Evolutionary conservation across 2,329 filamentous ascomycete genomes (phyloP).

Genomic region (Ophidiomyces ophidiicola): DNA sequence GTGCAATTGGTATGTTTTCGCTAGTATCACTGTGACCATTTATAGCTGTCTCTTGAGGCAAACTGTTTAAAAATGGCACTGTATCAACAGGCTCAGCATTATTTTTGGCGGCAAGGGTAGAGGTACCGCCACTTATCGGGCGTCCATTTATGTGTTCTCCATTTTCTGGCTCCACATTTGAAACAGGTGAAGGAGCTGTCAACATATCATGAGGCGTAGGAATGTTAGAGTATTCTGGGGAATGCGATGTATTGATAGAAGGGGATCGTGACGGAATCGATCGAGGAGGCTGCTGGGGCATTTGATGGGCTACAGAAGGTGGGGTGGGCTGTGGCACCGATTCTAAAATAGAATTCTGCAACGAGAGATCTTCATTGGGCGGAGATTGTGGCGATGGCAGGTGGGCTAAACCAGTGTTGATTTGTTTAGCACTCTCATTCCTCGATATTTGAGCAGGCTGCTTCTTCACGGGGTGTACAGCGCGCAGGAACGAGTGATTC

Average conservation of each 20-base stretch:
- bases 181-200: slow-evolving; percentile 4
- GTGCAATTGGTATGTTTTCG: neutral
- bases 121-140: too few species aligned
- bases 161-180: too few species aligned
- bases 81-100: too few species aligned
- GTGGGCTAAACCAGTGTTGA: neutral
- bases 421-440: neutral
- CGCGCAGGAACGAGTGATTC: neutral
- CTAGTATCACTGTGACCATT: neutral
- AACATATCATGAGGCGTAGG: neutral
- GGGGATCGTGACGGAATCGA: neutral
- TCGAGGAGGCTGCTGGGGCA: slow-evolving; percentile 1
- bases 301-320: neutral
- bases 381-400: slow-evolving; percentile 7
- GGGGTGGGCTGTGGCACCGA: neutral
- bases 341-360: neutral
- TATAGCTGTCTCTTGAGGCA: neutral
- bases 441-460: neutral
- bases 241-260: neutral
- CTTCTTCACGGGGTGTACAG: neutral
- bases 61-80: too few species aligned
- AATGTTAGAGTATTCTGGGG: neutral
- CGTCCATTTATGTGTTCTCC: too few species aligned
- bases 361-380: neutral
- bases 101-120: too few species aligned